Evolutionary conservation across 805 yeast species (phyloP).

Genomic region (Zygotorulaspora chibaensis): DNA sequence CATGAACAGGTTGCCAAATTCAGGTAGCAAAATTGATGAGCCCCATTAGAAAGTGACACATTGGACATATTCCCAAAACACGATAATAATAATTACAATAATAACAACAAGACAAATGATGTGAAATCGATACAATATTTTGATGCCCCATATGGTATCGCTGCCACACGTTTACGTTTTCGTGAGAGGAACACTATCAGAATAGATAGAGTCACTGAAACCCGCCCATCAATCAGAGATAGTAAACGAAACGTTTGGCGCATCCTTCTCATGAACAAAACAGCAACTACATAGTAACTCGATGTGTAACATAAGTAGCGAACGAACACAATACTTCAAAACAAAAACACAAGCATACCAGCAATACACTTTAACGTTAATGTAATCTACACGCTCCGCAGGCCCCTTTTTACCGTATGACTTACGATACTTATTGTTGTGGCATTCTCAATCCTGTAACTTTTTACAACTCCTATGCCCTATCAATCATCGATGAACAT

Average conservation of each 20-base stretch:
- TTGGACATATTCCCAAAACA: not conserved
- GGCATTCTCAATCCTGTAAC: not conserved
- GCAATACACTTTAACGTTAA: not conserved
- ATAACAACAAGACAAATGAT: not conserved
- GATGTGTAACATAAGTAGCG: not conserved
- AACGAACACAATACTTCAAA: not conserved
- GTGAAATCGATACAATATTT: no score
- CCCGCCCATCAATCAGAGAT: not conserved
- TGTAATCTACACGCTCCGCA: not conserved
- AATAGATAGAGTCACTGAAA: no score
- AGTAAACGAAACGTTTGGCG: no score
- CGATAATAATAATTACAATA: constrained; percentile 1
- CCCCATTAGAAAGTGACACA: not conserved
- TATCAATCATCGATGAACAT: not conserved
- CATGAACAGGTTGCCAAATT: not conserved
- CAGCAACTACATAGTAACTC: not conserved
- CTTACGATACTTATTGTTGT: not conserved
- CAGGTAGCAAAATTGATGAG: not conserved
- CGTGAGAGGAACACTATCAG: no score
- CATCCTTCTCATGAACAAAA: no score
- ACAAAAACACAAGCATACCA: not conserved
- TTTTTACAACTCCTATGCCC: not conserved
- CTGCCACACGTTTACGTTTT: no score
- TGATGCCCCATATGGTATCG: no score
- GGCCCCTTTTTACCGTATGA: not conserved